phyloP scores from a whole-genome alignment of 805 yeast genomes.

The Saccharomyces kudriavzevii region DNA sequence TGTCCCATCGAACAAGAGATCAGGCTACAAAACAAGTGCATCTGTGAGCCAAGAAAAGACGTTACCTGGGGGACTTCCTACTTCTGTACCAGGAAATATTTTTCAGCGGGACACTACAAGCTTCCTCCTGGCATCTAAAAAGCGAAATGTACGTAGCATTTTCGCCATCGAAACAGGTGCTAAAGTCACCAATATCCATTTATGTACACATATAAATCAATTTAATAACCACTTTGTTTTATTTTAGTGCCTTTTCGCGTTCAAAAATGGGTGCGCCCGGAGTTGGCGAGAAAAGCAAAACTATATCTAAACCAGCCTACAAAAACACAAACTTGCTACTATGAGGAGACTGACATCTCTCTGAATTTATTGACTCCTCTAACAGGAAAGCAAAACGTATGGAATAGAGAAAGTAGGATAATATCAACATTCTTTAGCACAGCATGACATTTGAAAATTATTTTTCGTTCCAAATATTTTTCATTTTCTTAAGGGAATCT shows the following conservation, averaged over 20 bases:
- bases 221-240: neutral
- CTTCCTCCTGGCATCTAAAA: slow-evolving; percentile 12
- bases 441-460: slow-evolving; percentile 35
- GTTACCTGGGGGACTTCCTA: slow-evolving; percentile 64
- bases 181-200: neutral
- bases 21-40: slow-evolving; percentile 55
- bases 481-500: slow-evolving; percentile 66
- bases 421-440: neutral
- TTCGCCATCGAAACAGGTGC: neutral
- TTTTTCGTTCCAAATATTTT: slow-evolving; percentile 67
- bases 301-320: neutral
- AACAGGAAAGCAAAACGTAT: neutral
- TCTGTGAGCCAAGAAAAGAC: slow-evolving; percentile 50
- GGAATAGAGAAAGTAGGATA: neutral
- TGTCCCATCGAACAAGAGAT: slow-evolving; percentile 50
- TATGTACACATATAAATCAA: neutral
- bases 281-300: neutral
- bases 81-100: slow-evolving; percentile 59
- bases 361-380: neutral
- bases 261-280: neutral
- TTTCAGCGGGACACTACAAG: slow-evolving; percentile 28
- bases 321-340: neutral
- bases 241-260: neutral
- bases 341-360: neutral
- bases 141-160: slow-evolving; percentile 5